Conservation (phyloP, 768 basidiomycete species). For the Tulasnella sp. region DNA sequence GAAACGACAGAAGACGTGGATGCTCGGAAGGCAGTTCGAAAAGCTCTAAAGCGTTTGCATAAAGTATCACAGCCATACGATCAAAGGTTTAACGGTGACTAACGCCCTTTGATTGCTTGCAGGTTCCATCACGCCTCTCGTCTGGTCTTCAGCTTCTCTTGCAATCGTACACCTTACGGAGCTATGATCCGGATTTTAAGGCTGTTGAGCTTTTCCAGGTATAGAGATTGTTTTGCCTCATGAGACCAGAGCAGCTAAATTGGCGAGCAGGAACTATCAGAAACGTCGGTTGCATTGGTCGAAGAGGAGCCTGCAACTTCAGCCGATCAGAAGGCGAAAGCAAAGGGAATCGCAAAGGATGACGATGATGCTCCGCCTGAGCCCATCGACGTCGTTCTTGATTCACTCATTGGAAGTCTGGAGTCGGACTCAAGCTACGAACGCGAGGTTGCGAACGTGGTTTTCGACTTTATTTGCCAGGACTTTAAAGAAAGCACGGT, state of each 20-base stretch:
- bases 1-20: slow-evolving; percentile 35
- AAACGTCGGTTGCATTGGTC: not conserved
- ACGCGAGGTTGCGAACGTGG: slow-evolving; percentile 66
- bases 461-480: slow-evolving; percentile 61
- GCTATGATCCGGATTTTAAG: slow-evolving; percentile 55
- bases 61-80: slow-evolving; percentile 17
- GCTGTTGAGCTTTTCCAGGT: slow-evolving; percentile 23
- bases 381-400: slow-evolving; percentile 76
- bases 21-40: slow-evolving; percentile 35
- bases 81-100: not conserved
- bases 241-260: not conserved
- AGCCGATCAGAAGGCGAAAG: not conserved
- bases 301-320: not conserved
- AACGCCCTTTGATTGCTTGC: not conserved
- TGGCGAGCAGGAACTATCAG: not conserved
- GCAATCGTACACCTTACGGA: slow-evolving; percentile 55
- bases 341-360: slow-evolving; percentile 17
- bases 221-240: not conserved
- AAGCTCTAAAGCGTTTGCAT: slow-evolving; percentile 21
- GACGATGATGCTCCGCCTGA: slow-evolving; percentile 34
- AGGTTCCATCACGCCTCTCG: not conserved
- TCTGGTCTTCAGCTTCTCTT: slow-evolving; percentile 41
- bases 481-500: slow-evolving; percentile 58
- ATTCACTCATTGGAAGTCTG: slow-evolving; percentile 80
- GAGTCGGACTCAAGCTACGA: slow-evolving; percentile 51